Evolutionary conservation across 306 rosid genomes (phyloP), one percentile per base, ranked within the genome.

Genomic region (Citrullus mucosospermus): DNA sequence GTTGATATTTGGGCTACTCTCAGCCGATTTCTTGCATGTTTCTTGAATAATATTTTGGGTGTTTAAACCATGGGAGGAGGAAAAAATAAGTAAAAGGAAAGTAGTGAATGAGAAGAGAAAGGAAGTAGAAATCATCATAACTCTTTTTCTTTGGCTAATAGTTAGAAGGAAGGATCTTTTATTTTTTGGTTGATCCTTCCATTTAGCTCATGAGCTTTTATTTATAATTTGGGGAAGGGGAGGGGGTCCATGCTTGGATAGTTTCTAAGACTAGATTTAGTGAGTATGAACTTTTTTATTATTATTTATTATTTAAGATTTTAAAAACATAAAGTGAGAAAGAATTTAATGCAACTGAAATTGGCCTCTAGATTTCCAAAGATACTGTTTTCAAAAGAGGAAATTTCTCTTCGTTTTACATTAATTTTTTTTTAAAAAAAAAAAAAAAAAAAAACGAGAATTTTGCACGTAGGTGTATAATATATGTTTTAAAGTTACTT

Each of bases 1-100:
- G 84, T 71, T 85, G 38, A 91, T 59, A 83, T 90, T 90, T 44
- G 97, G 93, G 67, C 86, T 91, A 9, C 25, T 75, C 51, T 81
- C 80, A 12, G 91, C 85, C 56, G 83, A 81, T 62, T 77, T 84
- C 79, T 81, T 85, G 88, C 98, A 93, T 2, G 90, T 88, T 81
- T 90, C 82, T 22, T 76, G 84, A 84, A 91, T 53, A 15, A 65
- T 85, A 80, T 89, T 88, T 30, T 48, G 55, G 25, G 76, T 28
- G 38, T 78, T 51, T 57, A 57, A 34, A 16, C 20, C 61, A 75
- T 74, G 5, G 39, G 65, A 41, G 51, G 70, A 60, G 41, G 59
- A 53, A 5, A 70, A 56, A 81, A 83, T 57, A 39, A 63, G 48
- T 38, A 81, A 4, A 76, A 86, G 54, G 80, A 78, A 55, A 56